Base-by-base conservation (phyloP, 176 grass and related monocot genomes). In the Triticum timopheevii region DNA sequence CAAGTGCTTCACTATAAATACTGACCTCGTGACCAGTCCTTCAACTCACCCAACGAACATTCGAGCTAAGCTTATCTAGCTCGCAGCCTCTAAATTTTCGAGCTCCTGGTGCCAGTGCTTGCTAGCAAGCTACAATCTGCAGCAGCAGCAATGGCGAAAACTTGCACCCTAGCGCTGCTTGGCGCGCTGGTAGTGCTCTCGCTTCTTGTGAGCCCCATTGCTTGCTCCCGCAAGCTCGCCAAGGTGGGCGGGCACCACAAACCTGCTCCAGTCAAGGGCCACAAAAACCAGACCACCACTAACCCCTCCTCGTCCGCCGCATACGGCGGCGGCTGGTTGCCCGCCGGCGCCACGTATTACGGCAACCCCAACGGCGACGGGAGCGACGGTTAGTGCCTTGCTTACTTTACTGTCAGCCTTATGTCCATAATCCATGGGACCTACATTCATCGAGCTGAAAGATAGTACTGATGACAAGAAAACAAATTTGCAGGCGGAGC, bases 281-380 rank as follows among this genome's bases (percentile, higher is more conserved):
- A 34, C 45, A 15, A 28, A 50, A 89, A 83, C 75, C 7, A 83
- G 69, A 89, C 80, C 36, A 25, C 42, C 25, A n/a, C 50, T 5
- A 73, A 36, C 28, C 79, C 72, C 67, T 67, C 80, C 12, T 39
- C 16, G 47, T 27, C 45, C 20, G 61, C 52, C 33, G 50, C 52
- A 33, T 90, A 90, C 73, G 65, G 73, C 24, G 38, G 73, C 5
- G 75, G 77, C 22, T 98, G 95, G 95, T 19, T 84, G 25, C 39
- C 83, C 3, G 95, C 81, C 61, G 91, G 93, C 69, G 93, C 95
- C 35, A 98, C 95, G 35, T 98, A 94, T 69, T 98, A 98, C 69
- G 95, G 95, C 17, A 71, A 83, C 8, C 89, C 95, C 13, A 65
- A 88, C 40, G 93, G 95, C 80, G 93, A 92, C 33, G 95, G 95